A percentile compares a stretch with the other conserved stretches of the same genome.
phyloP scores from a whole-genome alignment of 805 yeast species.

The Nakazawaea holstii region DNA sequence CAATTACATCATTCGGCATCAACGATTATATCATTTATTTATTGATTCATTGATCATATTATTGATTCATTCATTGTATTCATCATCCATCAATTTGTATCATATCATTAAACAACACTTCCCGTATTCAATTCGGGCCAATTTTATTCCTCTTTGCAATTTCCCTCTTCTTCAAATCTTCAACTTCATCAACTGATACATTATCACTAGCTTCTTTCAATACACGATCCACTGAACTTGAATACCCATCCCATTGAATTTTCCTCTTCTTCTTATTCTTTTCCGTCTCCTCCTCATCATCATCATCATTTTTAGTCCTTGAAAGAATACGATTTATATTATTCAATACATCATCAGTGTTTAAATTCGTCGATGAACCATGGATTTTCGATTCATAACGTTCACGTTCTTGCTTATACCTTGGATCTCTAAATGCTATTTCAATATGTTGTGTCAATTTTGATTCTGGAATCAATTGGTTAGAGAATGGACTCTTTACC shows the following conservation, averaged over 20 bases:
- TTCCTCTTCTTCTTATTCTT: conserved; percentile 21
- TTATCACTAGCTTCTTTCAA: conserved; percentile 15
- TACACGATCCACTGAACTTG: conserved; percentile 20
- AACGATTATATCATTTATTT: no score
- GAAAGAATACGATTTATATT: conserved; percentile 46
- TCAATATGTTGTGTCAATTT: conserved; percentile 69
- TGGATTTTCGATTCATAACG: conserved; percentile 54
- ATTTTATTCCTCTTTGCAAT: conserved; percentile 14
- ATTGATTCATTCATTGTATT: no score
- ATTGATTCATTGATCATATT: no score
- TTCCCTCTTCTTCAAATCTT: conserved; percentile 18
- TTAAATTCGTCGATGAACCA: conserved; percentile 39
- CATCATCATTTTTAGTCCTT: no score
- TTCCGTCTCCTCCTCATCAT: conserved; percentile 10
- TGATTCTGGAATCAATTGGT: conserved; percentile 60
- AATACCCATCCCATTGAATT: conserved; percentile 29
- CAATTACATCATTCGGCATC: no score
- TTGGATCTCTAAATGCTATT: conserved; percentile 69
- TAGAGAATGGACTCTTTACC: conserved; percentile 78
- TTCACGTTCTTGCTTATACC: conserved; percentile 63
- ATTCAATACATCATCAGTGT: conserved; percentile 54
- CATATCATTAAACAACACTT: not conserved
- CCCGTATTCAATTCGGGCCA: conserved; percentile 16
- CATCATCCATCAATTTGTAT: no score
- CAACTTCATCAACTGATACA: conserved; percentile 19